Evolutionary conservation across 169 alveolate species (phyloP).

Genomic region (Cryptosporidium bovis): DNA sequence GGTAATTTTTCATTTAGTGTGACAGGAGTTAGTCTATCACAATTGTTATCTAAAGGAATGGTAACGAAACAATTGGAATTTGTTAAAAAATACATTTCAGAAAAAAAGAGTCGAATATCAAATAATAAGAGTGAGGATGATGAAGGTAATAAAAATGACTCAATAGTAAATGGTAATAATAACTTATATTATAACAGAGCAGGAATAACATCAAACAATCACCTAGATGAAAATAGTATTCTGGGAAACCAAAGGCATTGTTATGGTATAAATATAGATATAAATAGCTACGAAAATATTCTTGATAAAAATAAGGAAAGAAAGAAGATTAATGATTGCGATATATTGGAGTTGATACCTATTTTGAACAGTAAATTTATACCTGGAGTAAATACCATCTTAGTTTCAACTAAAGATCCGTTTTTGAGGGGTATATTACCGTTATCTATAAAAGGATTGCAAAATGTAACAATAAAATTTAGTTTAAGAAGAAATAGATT

Average conservation of each 20-base stretch:
- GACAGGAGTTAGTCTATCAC: slow-evolving; percentile 54
- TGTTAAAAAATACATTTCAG: slow-evolving; percentile 10
- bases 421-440: slow-evolving; percentile 35
- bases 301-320: slow-evolving; percentile 2
- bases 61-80: slow-evolving; percentile 6
- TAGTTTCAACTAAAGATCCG: slow-evolving; percentile 28
- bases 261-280: slow-evolving; percentile 40
- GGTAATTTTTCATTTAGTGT: slow-evolving; percentile 40
- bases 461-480: slow-evolving; percentile 24
- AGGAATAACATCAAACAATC: background rate
- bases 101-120: background rate
- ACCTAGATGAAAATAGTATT: background rate
- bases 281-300: slow-evolving; percentile 15
- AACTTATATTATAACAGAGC: background rate
- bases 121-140: background rate
- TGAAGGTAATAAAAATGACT: background rate
- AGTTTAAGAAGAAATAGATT: slow-evolving; percentile 70
- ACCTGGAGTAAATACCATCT: slow-evolving; percentile 50
- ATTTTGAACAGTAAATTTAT: slow-evolving; percentile 22
- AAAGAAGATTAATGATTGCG: slow-evolving; percentile 14
- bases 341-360: slow-evolving; percentile 26
- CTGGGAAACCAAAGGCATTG: background rate
- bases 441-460: slow-evolving; percentile 18
- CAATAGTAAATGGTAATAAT: background rate
- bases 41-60: slow-evolving; percentile 6